Percentiles rank a stretch among this genome's conserved stretches.
Conservation (phyloP, 495 filamentous ascomycete species). For the Penicillium atrosanguineum region DNA sequence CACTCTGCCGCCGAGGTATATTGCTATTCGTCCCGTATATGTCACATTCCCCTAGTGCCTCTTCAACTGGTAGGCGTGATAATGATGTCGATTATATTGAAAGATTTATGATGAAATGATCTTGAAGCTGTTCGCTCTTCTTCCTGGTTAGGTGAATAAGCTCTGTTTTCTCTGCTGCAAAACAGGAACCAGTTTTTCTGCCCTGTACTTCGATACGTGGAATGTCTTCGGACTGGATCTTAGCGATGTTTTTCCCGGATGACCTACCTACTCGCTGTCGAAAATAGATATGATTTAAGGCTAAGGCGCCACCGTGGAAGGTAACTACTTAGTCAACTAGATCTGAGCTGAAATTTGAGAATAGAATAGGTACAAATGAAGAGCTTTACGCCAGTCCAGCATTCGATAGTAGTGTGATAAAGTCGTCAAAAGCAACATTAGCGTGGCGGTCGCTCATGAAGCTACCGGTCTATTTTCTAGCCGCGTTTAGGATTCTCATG, state of each 20-base stretch:
- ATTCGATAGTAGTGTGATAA: conserved; percentile 16
- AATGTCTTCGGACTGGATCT: conserved; percentile 11
- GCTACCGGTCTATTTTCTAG: conserved; percentile 21
- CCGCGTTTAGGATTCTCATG: conserved; percentile 18
- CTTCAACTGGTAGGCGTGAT: too few relatives aligned
- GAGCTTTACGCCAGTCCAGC: conserved; percentile 28
- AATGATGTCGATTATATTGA: too few relatives aligned
- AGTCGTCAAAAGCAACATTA: conserved; percentile 28
- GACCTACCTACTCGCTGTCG: conserved; percentile 13
- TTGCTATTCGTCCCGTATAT: too few relatives aligned
- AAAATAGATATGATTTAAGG: conserved; percentile 29
- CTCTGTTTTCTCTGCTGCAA: conserved; percentile 23
- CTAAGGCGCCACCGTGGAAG: conserved; percentile 17
- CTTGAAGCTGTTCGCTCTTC: too few relatives aligned
- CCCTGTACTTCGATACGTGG: conserved; percentile 19
- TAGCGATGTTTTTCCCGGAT: conserved; percentile 19
- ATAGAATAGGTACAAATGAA: conserved; percentile 26
- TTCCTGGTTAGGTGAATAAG: conserved; percentile 28
- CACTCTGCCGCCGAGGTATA: too few relatives aligned
- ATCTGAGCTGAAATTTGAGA: conserved; percentile 27
- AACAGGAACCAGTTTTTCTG: conserved; percentile 13
- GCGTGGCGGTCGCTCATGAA: conserved; percentile 23
- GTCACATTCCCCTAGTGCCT: too few relatives aligned
- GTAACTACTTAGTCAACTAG: conserved; percentile 23
- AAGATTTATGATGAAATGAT: too few relatives aligned